Conservation (phyloP, 805 yeast genomes). For the Suhomyces sp. region DNA sequence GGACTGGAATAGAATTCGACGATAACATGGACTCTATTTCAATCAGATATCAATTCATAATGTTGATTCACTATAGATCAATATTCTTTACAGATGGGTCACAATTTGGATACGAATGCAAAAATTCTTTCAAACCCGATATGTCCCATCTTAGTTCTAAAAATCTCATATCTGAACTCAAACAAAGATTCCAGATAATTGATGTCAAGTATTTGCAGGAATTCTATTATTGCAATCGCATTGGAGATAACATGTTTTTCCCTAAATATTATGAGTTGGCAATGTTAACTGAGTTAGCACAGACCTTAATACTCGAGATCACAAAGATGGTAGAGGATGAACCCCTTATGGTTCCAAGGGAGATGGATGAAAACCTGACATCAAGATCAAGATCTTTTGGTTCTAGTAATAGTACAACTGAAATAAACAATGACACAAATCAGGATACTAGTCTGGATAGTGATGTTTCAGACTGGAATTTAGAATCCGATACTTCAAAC, state of each 20-base stretch:
- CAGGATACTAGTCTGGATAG: too few species aligned
- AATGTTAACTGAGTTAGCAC: constrained; percentile 11
- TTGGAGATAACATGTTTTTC: background rate
- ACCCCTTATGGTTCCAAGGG: background rate
- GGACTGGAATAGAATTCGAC: constrained; percentile 10
- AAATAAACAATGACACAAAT: too few species aligned
- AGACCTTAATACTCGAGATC: constrained; percentile 11
- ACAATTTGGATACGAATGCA: constrained; percentile 3
- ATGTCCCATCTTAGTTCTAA: constrained; percentile 8
- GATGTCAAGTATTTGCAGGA: constrained; percentile 13
- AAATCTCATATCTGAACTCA: constrained; percentile 11
- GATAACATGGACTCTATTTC: constrained; percentile 31
- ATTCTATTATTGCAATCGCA: constrained; percentile 10
- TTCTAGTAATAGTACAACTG: too few species aligned
- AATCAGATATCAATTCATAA: constrained; percentile 22
- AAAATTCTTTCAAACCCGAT: constrained; percentile 4
- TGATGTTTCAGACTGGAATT: too few species aligned
- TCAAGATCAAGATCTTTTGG: too few species aligned
- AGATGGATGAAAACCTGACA: background rate
- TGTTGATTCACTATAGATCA: constrained; percentile 19
- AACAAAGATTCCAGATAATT: constrained; percentile 11
- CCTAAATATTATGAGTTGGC: constrained; percentile 9
- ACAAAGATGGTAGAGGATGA: constrained; percentile 14
- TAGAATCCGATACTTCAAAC: too few species aligned
- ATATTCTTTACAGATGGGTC: constrained; percentile 13